Evolutionary conservation across 345 rosid species (phyloP).

Genomic region (Lepidium sativum): DNA sequence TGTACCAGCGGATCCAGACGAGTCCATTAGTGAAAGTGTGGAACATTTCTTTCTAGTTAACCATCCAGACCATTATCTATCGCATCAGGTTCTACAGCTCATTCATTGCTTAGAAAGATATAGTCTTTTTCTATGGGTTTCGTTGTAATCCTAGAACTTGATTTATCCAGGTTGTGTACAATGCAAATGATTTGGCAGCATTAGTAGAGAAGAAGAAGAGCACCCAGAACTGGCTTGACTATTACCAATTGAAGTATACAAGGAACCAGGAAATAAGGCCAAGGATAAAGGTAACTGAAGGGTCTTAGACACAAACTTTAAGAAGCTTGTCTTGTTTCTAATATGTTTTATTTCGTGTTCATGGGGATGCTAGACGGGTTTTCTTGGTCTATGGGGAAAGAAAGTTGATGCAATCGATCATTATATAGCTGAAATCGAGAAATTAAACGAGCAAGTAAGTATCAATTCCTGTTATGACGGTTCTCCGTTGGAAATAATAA

Average conservation of each 20-base stretch:
- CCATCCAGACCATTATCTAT: constrained; percentile 73
- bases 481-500: not conserved
- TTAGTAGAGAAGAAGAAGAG: constrained; percentile 67
- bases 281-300: constrained; percentile 46
- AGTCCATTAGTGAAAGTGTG: constrained; percentile 71
- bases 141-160: not conserved
- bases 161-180: constrained; percentile 52
- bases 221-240: constrained; percentile 82
- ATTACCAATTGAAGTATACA: constrained; percentile 52
- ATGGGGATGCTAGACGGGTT: constrained; percentile 56
- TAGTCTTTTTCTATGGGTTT: not conserved
- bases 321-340: constrained; percentile 4
- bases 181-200: constrained; percentile 71
- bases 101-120: not conserved
- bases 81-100: constrained; percentile 45
- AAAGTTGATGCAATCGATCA: constrained; percentile 79
- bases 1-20: constrained; percentile 77
- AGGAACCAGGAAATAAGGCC: constrained; percentile 48
- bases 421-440: constrained; percentile 54
- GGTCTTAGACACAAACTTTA: not conserved
- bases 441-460: constrained; percentile 63
- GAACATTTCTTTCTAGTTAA: constrained; percentile 81
- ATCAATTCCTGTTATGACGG: not conserved
- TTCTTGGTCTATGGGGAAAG: constrained; percentile 65
- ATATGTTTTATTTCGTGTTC: not conserved